These are phyloP conservation scores for Rutstroemia sp. DNA, from an alignment of 2,329 filamentous ascomycete species.

Conservation along the genomic window DNA sequence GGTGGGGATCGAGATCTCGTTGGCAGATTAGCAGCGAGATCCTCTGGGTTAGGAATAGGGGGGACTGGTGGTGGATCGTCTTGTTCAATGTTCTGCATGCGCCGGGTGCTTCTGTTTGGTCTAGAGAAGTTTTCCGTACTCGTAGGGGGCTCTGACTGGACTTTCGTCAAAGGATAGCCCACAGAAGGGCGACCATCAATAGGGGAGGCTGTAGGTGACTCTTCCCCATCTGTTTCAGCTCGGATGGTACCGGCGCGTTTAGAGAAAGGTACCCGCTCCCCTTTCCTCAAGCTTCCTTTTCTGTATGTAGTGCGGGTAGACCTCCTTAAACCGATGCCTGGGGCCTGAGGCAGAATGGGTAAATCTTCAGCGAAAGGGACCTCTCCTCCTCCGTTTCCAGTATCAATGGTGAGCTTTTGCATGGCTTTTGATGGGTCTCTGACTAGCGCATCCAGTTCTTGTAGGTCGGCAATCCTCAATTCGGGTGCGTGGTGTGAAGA, in stretches of 20 bases:
- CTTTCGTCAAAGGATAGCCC: constrained; percentile 42
- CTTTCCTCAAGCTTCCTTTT: constrained; percentile 75
- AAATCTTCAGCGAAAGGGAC: constrained; percentile 55
- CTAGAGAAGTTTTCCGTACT: constrained; percentile 55
- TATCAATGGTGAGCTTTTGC: constrained; percentile 51
- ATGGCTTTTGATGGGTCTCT: constrained; percentile 69
- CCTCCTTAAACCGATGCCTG: constrained; percentile 72
- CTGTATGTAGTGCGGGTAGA: constrained; percentile 90
- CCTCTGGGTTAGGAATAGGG: constrained; percentile 8
- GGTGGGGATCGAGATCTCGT: constrained; percentile 12
- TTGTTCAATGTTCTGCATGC: constrained; percentile 21
- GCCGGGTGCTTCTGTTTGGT: constrained; percentile 33
- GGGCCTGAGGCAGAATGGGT: constrained; percentile 74
- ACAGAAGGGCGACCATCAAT: constrained; percentile 34
- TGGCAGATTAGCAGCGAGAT: constrained; percentile 11
- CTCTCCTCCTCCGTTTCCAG: constrained; percentile 27
- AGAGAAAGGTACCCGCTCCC: constrained; percentile 67
- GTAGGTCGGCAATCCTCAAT: constrained; percentile 52
- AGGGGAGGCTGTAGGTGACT: constrained; percentile 41
- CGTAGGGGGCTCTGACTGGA: constrained; percentile 62
- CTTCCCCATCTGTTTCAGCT: constrained; percentile 53
- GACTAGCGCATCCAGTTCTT: constrained; percentile 71
- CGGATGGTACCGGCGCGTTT: constrained; percentile 57
- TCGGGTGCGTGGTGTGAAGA: constrained; percentile 43
- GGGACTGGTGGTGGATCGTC: constrained; percentile 1